A percentile compares a stretch with the other conserved stretches of the same genome.
Evolutionary conservation across 768 basidiomycete genomes (phyloP).

Genomic region (Pleurotus cornucopiae): DNA sequence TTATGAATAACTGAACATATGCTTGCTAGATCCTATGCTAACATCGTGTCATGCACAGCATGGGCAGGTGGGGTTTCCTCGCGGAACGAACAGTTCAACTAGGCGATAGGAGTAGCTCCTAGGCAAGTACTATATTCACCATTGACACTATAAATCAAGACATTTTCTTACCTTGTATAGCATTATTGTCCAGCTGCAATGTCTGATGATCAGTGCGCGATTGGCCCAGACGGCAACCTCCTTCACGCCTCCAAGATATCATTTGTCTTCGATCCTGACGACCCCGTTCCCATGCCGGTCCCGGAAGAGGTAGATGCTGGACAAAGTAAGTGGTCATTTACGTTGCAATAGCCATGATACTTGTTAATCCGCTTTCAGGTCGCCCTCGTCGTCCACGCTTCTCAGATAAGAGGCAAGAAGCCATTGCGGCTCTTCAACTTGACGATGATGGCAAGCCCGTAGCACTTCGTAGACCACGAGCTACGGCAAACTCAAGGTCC

Average conservation of each 20-base stretch:
- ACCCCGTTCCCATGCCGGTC: constrained; percentile 5
- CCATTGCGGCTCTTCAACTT: neutral
- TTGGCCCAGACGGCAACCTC: constrained; percentile 9
- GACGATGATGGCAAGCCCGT: neutral
- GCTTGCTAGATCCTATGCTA: neutral
- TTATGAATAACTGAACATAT: neutral
- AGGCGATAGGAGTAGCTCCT: neutral
- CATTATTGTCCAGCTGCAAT: neutral
- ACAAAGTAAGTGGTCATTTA: neutral
- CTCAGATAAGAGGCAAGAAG: neutral
- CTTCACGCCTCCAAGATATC: constrained; percentile 7
- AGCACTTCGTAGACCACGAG: neutral
- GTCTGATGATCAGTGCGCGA: constrained; percentile 9
- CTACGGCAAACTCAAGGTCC: neutral
- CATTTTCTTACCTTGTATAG: neutral
- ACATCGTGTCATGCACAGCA: neutral
- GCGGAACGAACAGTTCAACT: neutral
- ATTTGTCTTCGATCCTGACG: constrained; percentile 9
- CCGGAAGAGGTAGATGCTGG: neutral
- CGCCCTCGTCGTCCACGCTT: neutral
- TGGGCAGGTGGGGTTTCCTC: too few species aligned
- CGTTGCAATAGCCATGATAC: neutral
- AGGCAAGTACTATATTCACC: neutral
- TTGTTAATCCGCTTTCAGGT: neutral
- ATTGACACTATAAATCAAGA: neutral